phyloP scores from a whole-genome alignment of 495 filamentous ascomycete genomes.

The Usnea hakonensis region DNA sequence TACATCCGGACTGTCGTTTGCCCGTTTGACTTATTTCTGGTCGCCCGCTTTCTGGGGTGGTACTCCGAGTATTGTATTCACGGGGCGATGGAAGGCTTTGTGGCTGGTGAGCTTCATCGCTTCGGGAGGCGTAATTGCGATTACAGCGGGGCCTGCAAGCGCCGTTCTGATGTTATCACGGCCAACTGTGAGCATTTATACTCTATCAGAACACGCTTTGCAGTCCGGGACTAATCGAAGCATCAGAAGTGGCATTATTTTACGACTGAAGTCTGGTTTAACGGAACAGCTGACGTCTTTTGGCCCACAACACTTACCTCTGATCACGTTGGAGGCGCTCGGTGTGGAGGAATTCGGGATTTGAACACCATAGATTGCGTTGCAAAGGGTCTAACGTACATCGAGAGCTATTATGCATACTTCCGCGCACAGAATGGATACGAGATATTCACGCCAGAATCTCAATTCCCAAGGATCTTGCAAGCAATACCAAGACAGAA shows the following conservation, averaged over 20 bases:
- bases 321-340: slow-evolving; percentile 8
- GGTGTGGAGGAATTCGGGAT: not conserved
- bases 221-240: not conserved
- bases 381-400: not conserved
- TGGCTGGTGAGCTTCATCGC: not conserved
- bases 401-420: slow-evolving; percentile 1
- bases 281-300: slow-evolving; percentile 6
- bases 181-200: slow-evolving; percentile 3
- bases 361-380: not conserved
- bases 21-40: slow-evolving; percentile 11
- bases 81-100: not conserved
- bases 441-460: not conserved
- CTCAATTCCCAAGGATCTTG: slow-evolving; percentile 4
- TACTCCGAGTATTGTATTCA: not conserved
- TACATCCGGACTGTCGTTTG: slow-evolving; percentile 12
- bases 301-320: slow-evolving; percentile 6
- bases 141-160: slow-evolving; percentile 16
- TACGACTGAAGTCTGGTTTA: slow-evolving; percentile 7
- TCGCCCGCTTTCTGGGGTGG: slow-evolving; percentile 10
- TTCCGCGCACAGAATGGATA: not conserved
- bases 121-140: slow-evolving; percentile 4
- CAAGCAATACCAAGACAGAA: not conserved
- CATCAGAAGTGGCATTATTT: slow-evolving; percentile 9
- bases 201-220: no score
- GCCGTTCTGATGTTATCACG: slow-evolving; percentile 18